These are phyloP conservation scores for Isabelozyma pseudorhagii DNA, from an alignment of 805 yeast species.

Conservation along the genomic window DNA sequence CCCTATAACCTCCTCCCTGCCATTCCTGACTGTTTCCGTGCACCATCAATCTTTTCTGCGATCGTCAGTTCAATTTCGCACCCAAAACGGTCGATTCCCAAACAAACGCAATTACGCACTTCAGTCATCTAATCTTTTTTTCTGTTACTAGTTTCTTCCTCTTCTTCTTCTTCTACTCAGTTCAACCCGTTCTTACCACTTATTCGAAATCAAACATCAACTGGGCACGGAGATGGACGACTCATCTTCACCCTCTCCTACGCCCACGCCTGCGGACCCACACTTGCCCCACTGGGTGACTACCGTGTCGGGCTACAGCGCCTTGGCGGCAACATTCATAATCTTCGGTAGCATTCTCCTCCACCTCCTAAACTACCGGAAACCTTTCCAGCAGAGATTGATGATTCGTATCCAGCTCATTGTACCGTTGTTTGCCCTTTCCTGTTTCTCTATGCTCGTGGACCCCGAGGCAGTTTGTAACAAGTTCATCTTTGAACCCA, in stretches of 20 bases:
- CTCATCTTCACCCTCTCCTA: too few relatives aligned
- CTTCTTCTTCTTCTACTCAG: not conserved
- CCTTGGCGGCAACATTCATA: slow-evolving; percentile 17
- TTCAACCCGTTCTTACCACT: not conserved
- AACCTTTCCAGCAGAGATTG: slow-evolving; percentile 83
- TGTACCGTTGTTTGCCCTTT: slow-evolving; percentile 75
- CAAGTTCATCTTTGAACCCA: slow-evolving; percentile 57
- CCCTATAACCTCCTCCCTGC: not conserved
- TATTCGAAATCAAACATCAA: not conserved
- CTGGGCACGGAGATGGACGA: too few relatives aligned
- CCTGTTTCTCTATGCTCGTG: slow-evolving; percentile 60
- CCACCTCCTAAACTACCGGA: slow-evolving; percentile 65
- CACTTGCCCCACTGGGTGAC: slow-evolving; percentile 12
- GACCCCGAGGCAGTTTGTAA: slow-evolving; percentile 41
- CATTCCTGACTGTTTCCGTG: not conserved
- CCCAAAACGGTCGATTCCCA: not conserved
- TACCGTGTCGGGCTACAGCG: slow-evolving; percentile 17
- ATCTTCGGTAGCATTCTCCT: slow-evolving; percentile 21
- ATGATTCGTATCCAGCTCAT: slow-evolving; percentile 78
- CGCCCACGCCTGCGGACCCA: not conserved
- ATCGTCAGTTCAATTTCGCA: not conserved
- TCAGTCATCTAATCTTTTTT: not conserved
- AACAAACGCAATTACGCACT: not conserved
- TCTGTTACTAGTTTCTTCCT: not conserved
- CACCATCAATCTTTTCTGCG: not conserved